phyloP scores from a whole-genome alignment of 371 early-diverging fungal genomes.

The Mortierella sp. region DNA sequence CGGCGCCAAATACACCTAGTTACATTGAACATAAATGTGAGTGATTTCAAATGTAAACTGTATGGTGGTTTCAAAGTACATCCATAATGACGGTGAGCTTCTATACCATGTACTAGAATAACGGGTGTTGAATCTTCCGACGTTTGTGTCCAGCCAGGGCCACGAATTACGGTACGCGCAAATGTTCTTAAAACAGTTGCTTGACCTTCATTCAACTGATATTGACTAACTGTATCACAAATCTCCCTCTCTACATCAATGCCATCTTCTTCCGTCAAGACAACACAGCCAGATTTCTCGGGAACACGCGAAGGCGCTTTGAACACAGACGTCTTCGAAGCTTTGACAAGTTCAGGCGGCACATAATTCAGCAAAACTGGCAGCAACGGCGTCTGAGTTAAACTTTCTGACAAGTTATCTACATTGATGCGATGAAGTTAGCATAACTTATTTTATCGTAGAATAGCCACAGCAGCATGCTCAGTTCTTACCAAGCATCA shows the following conservation, averaged over 20 bases:
- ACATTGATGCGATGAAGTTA: neutral
- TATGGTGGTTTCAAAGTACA: neutral
- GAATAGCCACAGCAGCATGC: neutral
- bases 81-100: neutral
- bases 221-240: slow-evolving; percentile 56
- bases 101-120: slow-evolving; percentile 69
- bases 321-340: slow-evolving; percentile 25
- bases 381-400: slow-evolving; percentile 63
- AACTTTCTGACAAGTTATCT: slow-evolving; percentile 64
- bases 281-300: slow-evolving; percentile 52
- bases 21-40: neutral
- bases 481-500: slow-evolving; percentile 71
- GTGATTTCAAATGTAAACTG: neutral
- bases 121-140: slow-evolving; percentile 47
- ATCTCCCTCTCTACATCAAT: slow-evolving; percentile 62
- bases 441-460: neutral
- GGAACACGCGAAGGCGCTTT: slow-evolving; percentile 35
- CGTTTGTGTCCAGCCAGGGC: slow-evolving; percentile 56
- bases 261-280: slow-evolving; percentile 59
- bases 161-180: slow-evolving; percentile 65
- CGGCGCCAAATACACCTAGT: slow-evolving; percentile 81
- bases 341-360: slow-evolving; percentile 29
- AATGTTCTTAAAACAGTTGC: slow-evolving; percentile 65
- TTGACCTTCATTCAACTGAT: slow-evolving; percentile 77
- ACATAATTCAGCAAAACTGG: slow-evolving; percentile 62